Base-by-base conservation (phyloP, 2,329 filamentous ascomycete species). In the Ophiosphaerella herpotricha region DNA sequence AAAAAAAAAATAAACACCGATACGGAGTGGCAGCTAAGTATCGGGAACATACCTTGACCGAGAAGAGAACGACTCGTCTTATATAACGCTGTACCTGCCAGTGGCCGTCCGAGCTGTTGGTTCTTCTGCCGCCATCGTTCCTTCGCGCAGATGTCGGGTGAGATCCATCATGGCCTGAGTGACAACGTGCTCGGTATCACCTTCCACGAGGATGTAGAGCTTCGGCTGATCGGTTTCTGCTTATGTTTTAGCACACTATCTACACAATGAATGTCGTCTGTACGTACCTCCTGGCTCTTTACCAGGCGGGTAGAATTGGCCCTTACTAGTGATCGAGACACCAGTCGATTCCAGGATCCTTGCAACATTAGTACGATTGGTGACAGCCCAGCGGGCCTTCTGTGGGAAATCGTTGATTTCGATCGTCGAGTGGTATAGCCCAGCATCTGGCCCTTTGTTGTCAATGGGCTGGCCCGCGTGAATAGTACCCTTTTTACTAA, bases 351-450 rank as follows among this genome's bases (percentile, higher is more conserved):
- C 94, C 58, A 99, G 82, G 63, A 99, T 97, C 80, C 97, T 99
- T 62, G 93, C 92, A 49, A 99, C 94, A 67, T 99, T 99, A 32
- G 94, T 97, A 58, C 94, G 86, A 74, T 99, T 99, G 34, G 94
- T 99, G 77, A 99, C 94, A 9, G 91, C 93, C 94, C 94, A 99
- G 63, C 94, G 85, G 57, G 94, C 94, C 80, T 97, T 97, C 73
- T 99, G 94, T 31, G 94, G 94, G 75, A 97, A 97, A 75, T 99
- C 94, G 75, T 99, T 99, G 83, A 99, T 99, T 75, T 97, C 94
- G 54, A 99, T 81, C 4, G 93, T 97, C 13, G 94, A 92, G 73
- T 99, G 94, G 82, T 91, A 99, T 0, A 92, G 91, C 43, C 94
- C 94, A 3, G 94, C 94, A 73, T 99, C 94, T 0, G 94, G 94